Percentiles rank a stretch among this genome's conserved stretches.
phyloP scores from a whole-genome alignment of 148 eudicot species.

The Vaccinium macrocarpon region DNA sequence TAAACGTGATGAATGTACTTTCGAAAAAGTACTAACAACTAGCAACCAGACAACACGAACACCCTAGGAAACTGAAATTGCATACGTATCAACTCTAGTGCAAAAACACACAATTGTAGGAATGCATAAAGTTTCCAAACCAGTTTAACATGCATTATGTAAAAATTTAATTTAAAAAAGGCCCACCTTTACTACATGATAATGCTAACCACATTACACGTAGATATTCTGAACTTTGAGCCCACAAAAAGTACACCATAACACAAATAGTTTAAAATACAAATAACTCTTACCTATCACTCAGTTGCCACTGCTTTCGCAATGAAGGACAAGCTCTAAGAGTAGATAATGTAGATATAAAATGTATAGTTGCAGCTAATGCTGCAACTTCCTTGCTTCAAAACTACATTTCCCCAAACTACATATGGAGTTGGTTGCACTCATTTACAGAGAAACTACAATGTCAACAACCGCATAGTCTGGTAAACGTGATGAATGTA shows the following conservation, averaged over 20 bases:
- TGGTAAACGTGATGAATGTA: neutral
- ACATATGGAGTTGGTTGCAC: neutral
- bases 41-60: neutral
- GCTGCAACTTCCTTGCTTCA: neutral
- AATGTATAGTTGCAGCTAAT: neutral
- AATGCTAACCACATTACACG: neutral
- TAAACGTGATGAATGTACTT: neutral
- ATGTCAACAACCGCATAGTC: neutral
- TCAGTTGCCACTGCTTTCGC: constrained; percentile 10
- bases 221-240: neutral
- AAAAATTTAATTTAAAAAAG: neutral
- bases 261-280: neutral
- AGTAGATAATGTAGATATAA: neutral
- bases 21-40: neutral
- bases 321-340: neutral
- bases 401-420: neutral
- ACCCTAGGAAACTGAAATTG: too few relatives aligned
- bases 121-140: neutral
- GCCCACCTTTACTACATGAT: neutral
- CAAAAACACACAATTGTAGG: too few relatives aligned
- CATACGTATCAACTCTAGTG: neutral
- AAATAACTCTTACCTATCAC: constrained; percentile 17
- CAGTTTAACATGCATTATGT: neutral
- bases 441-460: neutral
- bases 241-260: neutral